These are phyloP conservation scores for Termitomyces eurrhizus DNA, from an alignment of 768 basidiomycete species.

Conservation along the genomic window DNA sequence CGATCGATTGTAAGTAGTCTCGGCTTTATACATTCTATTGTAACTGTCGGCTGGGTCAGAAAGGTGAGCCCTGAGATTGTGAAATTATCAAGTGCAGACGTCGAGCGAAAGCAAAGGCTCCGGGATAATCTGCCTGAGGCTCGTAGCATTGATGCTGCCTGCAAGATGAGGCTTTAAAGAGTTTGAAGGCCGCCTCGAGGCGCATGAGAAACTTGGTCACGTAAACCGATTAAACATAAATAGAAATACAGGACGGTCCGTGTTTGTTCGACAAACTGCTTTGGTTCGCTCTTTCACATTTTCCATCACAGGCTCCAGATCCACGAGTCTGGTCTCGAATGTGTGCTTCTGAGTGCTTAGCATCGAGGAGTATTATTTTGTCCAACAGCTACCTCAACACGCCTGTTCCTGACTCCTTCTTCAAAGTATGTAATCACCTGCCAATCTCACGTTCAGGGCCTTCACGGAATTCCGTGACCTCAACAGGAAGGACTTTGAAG, in stretches of 20 bases:
- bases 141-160: neutral
- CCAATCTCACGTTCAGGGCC: neutral
- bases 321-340: neutral
- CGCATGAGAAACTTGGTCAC: neutral
- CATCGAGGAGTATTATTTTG: neutral
- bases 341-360: neutral
- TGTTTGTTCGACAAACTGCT: too few species aligned
- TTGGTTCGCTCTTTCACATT: neutral
- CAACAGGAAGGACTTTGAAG: conserved; percentile 1
- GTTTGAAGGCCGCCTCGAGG: neutral
- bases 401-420: neutral
- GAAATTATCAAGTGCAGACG: neutral
- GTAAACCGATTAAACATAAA: neutral
- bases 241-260: neutral
- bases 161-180: neutral
- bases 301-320: neutral
- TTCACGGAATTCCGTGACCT: conserved; percentile 1
- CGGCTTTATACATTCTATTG: neutral
- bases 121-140: conserved; percentile 3
- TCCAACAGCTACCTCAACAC: neutral
- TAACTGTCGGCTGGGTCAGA: conserved; percentile 2
- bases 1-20: neutral
- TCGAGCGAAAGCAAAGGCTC: conserved; percentile 1
- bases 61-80: neutral
- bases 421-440: neutral